Evolutionary conservation across 208 protist genomes (phyloP), one percentile per base, ranked within the genome.

Genomic region (Jaenimonas drosophilae): DNA sequence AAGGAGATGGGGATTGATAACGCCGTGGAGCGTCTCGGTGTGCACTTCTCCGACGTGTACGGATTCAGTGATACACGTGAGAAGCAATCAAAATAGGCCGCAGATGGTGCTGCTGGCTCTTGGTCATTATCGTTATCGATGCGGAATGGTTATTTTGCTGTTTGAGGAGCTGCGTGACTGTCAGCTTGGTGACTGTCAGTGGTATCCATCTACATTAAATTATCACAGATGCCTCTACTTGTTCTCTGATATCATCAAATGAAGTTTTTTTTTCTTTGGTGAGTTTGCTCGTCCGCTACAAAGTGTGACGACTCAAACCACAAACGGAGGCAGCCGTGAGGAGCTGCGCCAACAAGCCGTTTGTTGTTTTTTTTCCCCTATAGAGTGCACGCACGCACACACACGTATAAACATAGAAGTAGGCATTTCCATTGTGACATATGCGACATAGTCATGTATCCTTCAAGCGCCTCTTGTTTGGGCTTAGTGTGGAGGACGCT

Each of bases 401-500:
- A n/a, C n/a, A n/a, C n/a, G n/a, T n/a, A n/a, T n/a, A n/a, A n/a
- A n/a, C n/a, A n/a, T n/a, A n/a, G n/a, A n/a, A n/a, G n/a, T n/a
- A n/a, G n/a, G n/a, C n/a, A n/a, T n/a, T n/a, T n/a, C n/a, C n/a
- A n/a, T n/a, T n/a, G n/a, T n/a, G n/a, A n/a, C n/a, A n/a, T n/a
- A 34, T 34, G 31, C 9, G 4, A 30, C 24, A 45, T 9, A 14
- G 11, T 41, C 36, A 76, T 76, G 68, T 63, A 73, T 24, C 47
- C 9, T 34, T 9, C 31, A 30, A 76, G 29, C 76, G 84, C 29
- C 59, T 92, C 17, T 83, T 92, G 39, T 59, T 92, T 21, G 84
- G 84, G 32, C 78, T 92, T 58, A 87, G 79, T 34, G 72, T 92
- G 51, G 84, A 92, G 42, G 84, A 92, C 34, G 70, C 84, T n/a